A percentile compares a stretch with the other conserved stretches of the same genome.
Evolutionary conservation across 1,284 basidiomycete genomes (phyloP).

Genomic region (Trichosporon faecale): DNA sequence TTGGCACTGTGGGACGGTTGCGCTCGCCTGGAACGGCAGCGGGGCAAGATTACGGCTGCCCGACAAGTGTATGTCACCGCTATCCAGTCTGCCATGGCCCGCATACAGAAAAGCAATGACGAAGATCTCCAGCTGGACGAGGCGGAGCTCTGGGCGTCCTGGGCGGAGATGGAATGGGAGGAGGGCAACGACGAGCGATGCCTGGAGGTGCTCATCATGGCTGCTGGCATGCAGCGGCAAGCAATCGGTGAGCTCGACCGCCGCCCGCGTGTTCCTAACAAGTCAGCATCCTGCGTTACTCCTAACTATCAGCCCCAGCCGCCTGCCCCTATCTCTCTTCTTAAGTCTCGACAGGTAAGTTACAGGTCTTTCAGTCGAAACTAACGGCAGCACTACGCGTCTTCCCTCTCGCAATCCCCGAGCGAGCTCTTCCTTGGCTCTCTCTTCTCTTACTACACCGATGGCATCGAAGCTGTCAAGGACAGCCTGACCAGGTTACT

Average conservation of each 20-base stretch:
- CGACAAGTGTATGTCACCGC: constrained; percentile 75
- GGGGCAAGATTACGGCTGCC: constrained; percentile 68
- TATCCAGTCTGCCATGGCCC: constrained; percentile 41
- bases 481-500: constrained; percentile 25
- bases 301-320: constrained; percentile 6
- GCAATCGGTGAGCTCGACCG: constrained; percentile 15
- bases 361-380: background rate
- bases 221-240: constrained; percentile 25
- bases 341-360: constrained; percentile 44
- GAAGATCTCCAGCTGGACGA: constrained; percentile 30
- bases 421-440: constrained; percentile 33
- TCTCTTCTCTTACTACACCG: constrained; percentile 35
- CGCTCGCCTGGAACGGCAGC: constrained; percentile 71
- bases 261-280: background rate
- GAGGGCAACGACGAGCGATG: constrained; percentile 28
- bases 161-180: constrained; percentile 78
- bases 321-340: constrained; percentile 30
- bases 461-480: constrained; percentile 28
- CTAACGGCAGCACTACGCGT: constrained; percentile 26
- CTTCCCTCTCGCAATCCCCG: constrained; percentile 13
- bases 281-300: background rate
- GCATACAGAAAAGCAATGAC: constrained; percentile 11
- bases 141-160: constrained; percentile 72
- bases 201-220: constrained; percentile 34
- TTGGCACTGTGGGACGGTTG: constrained; percentile 74